Conservation (phyloP, 768 basidiomycete genomes). For the Russula abietina region DNA sequence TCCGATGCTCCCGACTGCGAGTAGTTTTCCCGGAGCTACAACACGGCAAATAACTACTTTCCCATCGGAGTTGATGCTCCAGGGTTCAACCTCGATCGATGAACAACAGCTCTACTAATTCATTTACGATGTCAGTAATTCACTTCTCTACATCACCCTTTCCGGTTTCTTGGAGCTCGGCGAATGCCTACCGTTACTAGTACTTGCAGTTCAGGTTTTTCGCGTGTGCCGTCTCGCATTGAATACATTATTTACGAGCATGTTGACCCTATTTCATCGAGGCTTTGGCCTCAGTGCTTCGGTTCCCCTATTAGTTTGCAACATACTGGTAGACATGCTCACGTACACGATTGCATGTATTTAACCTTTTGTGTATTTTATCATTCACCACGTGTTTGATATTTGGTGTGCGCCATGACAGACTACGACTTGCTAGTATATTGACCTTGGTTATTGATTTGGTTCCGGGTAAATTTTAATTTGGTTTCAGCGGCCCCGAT, state of each 20-base stretch:
- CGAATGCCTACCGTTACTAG: neutral
- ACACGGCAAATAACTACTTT: neutral
- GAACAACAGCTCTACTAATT: neutral
- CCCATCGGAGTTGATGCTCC: neutral
- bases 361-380: neutral
- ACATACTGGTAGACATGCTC: neutral
- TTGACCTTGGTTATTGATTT: too few relatives aligned
- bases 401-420: neutral
- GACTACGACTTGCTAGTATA: too few relatives aligned
- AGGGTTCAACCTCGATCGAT: neutral
- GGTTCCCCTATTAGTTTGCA: neutral
- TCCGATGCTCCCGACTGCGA: neutral
- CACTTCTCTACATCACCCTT: neutral
- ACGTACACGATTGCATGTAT: neutral
- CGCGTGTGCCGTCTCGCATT: neutral
- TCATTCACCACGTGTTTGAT: neutral
- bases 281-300: neutral
- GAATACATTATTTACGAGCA: neutral
- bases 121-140: neutral
- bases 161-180: neutral
- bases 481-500: neutral
- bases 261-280: neutral
- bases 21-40: neutral
- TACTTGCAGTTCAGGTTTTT: neutral
- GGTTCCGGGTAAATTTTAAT: too few relatives aligned